These are phyloP conservation scores for Centaurea solstitialis DNA, from an alignment of 129 eudicot species.

Conservation along the genomic window DNA sequence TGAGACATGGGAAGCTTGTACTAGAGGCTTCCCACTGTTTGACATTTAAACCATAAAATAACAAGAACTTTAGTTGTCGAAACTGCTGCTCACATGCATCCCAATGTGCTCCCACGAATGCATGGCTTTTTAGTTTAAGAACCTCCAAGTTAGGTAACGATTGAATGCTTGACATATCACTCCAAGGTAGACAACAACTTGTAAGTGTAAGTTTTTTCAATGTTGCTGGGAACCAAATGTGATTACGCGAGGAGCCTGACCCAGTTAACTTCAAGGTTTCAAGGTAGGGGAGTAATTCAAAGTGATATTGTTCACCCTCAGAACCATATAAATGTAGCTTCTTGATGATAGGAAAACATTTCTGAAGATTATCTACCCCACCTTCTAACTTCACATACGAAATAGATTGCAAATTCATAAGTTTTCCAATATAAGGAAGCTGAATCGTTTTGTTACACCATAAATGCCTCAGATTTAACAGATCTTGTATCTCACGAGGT, in stretches of 20 bases:
- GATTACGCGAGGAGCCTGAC: not conserved
- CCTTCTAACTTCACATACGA: not conserved
- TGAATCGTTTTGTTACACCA: no score
- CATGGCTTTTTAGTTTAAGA: not conserved
- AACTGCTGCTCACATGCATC: not conserved
- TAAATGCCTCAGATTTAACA: no score
- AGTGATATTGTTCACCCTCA: no score
- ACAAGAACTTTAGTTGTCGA: constrained; percentile 15
- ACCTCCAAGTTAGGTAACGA: constrained; percentile 9
- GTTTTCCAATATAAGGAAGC: no score
- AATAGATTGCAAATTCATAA: no score
- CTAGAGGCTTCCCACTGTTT: constrained; percentile 1
- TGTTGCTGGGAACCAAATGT: not conserved
- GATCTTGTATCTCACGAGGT: no score
- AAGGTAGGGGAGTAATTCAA: no score
- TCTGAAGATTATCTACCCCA: not conserved
- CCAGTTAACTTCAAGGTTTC: not conserved
- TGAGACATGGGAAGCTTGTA: constrained; percentile 21
- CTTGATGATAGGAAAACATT: not conserved
- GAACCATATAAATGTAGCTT: not conserved
- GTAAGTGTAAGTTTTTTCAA: not conserved
- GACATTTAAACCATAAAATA: not conserved
- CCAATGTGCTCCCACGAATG: not conserved
- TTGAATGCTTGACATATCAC: not conserved
- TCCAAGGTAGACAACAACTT: not conserved